Evolutionary conservation across 2,329 filamentous ascomycete species (phyloP).

Genomic region (Ramichloridium luteum): DNA sequence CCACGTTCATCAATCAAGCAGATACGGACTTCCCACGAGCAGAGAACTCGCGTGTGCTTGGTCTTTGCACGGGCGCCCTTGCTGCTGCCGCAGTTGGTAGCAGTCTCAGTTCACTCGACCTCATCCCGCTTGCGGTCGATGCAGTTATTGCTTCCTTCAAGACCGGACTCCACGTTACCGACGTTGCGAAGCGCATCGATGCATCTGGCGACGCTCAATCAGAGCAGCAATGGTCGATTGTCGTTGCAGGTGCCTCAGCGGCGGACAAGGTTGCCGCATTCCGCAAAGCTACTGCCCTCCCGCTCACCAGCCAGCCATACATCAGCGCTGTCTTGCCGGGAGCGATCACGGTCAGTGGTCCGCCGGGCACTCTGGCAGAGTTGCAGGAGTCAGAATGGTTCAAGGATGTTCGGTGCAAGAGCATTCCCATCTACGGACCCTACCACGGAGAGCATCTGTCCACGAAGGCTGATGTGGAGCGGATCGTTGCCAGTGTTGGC

Average conservation of each 20-base stretch:
- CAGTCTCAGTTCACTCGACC: no score
- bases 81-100: constrained; percentile 57
- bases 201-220: constrained; percentile 2
- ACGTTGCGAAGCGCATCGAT: constrained; percentile 3
- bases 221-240: constrained; percentile 3
- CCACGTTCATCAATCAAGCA: constrained; percentile 2
- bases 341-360: constrained; percentile 8
- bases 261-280: constrained; percentile 2
- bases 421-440: constrained; percentile 11
- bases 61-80: constrained; percentile 57
- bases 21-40: constrained; percentile 1
- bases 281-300: constrained; percentile 5
- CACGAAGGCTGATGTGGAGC: constrained; percentile 8
- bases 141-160: no score
- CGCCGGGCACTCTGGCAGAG: constrained; percentile 4
- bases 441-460: constrained; percentile 12
- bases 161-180: constrained; percentile 4
- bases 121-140: no score
- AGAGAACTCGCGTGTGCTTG: constrained; percentile 43
- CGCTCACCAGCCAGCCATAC: constrained; percentile 5
- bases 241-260: constrained; percentile 1
- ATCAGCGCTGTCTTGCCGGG: constrained; percentile 7
- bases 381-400: constrained; percentile 3
- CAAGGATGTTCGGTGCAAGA: background rate
- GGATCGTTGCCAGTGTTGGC: constrained; percentile 2